Evolutionary conservation across 2,329 filamentous ascomycete genomes (phyloP).

Genomic region (Trichoderma oligosporum): DNA sequence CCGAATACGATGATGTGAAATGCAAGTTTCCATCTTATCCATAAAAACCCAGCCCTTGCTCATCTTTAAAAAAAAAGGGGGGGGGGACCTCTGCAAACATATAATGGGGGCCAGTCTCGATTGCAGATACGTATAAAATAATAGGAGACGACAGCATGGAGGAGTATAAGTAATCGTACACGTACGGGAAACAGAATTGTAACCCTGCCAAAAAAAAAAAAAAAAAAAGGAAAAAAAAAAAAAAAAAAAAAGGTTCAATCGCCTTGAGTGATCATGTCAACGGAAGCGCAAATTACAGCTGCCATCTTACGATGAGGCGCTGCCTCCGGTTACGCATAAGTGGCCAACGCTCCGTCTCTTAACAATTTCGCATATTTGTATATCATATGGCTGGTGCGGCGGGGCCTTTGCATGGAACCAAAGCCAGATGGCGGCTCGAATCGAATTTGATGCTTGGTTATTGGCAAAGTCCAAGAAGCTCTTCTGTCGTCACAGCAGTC

Average conservation of each 20-base stretch:
- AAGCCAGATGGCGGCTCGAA: neutral
- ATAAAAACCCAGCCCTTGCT: neutral
- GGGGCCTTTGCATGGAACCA: neutral
- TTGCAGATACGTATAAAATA: slow-evolving; percentile 14
- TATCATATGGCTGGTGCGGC: neutral
- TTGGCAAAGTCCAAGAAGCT: neutral
- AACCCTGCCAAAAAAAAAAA: neutral
- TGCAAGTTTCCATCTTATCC: neutral
- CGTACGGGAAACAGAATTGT: neutral
- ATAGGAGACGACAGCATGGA: neutral
- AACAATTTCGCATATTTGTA: neutral
- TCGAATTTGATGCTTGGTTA: neutral
- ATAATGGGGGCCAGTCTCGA: slow-evolving; percentile 9
- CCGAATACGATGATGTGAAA: neutral
- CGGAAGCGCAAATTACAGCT: neutral
- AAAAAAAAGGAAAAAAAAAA: neutral
- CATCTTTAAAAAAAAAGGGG: neutral
- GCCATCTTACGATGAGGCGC: neutral
- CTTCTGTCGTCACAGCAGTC: neutral
- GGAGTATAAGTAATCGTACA: slow-evolving; percentile 10
- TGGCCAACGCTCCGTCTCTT: neutral
- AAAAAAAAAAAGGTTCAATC: neutral
- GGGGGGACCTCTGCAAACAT: neutral
- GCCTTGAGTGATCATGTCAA: neutral
- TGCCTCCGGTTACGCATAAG: neutral